Evolutionary conservation across 2,329 filamentous ascomycete species (phyloP), one percentile per base, ranked within the genome.

Genomic region (Aulographum hederae): DNA sequence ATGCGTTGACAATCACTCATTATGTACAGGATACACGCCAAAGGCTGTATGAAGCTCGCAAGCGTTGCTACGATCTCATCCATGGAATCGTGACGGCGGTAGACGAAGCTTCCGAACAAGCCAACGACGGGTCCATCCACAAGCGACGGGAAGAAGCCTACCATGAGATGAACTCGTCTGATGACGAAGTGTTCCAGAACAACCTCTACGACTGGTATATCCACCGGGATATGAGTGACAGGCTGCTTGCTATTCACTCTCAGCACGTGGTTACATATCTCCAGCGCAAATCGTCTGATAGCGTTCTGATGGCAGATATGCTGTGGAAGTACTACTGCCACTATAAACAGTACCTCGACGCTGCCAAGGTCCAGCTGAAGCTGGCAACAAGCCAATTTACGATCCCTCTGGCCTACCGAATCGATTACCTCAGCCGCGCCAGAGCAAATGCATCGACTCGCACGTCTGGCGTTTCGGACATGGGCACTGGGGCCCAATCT

Each of bases 151-250:
- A 72, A 31, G 86, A 98, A 56, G 86, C 89, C 0, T 93, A 95
- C 53, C 70, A 75, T 28, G 79, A 94, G 2, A 84, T 98, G 43
- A 81, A 91, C 47, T 69, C 68, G 36, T 92, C 86, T 0, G 69
- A 76, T 11, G 89, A 98, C 42, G 81, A 94, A 46, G 79, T 94
- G 4, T 98, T 98, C 59, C 78, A 95, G 50, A 91, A 81, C 38
- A 82, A 81, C 44, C 65, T 98, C n/a, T 98, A 94, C 50, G 85
- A 94, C 46, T 98, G 89, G 86, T 98, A 98, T 53, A 73, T 95
- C 41, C 57, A 67, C 33, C 75, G 85, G 49, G 77, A 78, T 13
- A 85, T 80, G 73, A 78, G 72, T 6, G 82, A 94, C 39, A 76
- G 84, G 11, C 67, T 98, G 18, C 68, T 98, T 20, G 73, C 77